A percentile compares a stretch with the other conserved stretches of the same genome.
phyloP scores from a whole-genome alignment of 495 filamentous ascomycete species.

The Neurospora hispaniola region DNA sequence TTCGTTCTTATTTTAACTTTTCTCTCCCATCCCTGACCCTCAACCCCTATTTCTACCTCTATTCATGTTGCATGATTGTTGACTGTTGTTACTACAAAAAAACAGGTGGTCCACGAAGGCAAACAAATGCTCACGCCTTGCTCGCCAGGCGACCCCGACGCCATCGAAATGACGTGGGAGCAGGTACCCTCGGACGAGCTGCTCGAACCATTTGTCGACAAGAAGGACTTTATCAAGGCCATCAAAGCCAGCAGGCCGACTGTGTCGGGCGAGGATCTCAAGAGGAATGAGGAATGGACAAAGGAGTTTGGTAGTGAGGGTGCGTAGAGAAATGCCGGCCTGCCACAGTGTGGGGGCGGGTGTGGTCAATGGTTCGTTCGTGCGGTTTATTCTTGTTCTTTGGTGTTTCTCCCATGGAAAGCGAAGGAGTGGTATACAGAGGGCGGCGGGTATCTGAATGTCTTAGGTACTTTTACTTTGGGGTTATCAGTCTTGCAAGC shows the following conservation, averaged over 20 bases:
- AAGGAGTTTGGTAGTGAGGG: conserved; percentile 95
- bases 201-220: conserved; percentile 70
- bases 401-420: background rate
- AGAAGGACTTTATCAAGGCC: conserved; percentile 92
- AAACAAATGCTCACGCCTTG: conserved; percentile 77
- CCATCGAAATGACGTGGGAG: conserved; percentile 90
- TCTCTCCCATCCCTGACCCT: background rate
- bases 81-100: background rate
- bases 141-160: conserved; percentile 78
- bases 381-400: background rate
- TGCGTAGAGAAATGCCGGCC: conserved; percentile 16
- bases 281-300: conserved; percentile 86
- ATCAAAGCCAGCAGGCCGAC: conserved; percentile 81
- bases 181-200: conserved; percentile 71
- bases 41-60: background rate
- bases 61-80: background rate
- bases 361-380: no score
- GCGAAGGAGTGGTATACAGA: background rate
- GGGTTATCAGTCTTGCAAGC: background rate
- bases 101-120: conserved; percentile 61
- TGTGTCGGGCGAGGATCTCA: conserved; percentile 74
- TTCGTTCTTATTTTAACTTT: conserved; percentile 18
- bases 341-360: background rate
- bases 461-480: background rate
- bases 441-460: background rate